A percentile compares a stretch with the other conserved stretches of the same genome.
phyloP scores from a whole-genome alignment of 2,329 filamentous ascomycete species.

The Pyrenochaeta sp. region DNA sequence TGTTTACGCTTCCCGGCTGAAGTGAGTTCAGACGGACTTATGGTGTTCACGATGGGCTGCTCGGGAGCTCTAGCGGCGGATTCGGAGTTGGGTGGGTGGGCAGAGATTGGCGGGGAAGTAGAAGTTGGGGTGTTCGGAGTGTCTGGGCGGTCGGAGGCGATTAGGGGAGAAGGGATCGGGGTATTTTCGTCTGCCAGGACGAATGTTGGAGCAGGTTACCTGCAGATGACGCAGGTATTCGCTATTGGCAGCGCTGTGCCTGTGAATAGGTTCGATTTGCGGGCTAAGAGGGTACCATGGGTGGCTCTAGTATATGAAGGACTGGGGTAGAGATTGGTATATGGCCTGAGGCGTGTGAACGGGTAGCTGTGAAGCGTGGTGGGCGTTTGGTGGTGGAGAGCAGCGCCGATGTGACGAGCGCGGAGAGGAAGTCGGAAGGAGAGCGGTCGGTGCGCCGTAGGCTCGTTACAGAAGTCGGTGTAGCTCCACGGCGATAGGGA shows the following conservation, averaged over 20 bases:
- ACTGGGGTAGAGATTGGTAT: constrained; percentile 10
- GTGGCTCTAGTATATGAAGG: constrained; percentile 1
- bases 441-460: constrained; percentile 8
- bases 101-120: constrained; percentile 52
- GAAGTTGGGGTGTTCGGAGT: constrained; percentile 62
- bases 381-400: constrained; percentile 22
- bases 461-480: not conserved
- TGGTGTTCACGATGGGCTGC: constrained; percentile 22
- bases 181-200: constrained; percentile 77
- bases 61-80: constrained; percentile 20
- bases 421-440: constrained; percentile 16
- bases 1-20: constrained; percentile 43
- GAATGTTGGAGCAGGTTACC: constrained; percentile 53
- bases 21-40: constrained; percentile 22
- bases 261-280: constrained; percentile 18
- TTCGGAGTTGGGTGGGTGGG: constrained; percentile 36
- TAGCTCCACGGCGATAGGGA: constrained; percentile 6
- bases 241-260: constrained; percentile 32
- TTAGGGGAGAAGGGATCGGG: constrained; percentile 65
- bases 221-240: constrained; percentile 41
- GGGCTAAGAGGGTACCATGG: constrained; percentile 26
- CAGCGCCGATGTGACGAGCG: constrained; percentile 34
- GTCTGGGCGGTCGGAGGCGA: constrained; percentile 73
- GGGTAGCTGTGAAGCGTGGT: constrained; percentile 8
- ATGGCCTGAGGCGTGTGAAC: not conserved